Evolutionary conservation across 331 rosid species (phyloP), one percentile per base, ranked within the genome.

Genomic region (Erythrophleum ivorense): DNA sequence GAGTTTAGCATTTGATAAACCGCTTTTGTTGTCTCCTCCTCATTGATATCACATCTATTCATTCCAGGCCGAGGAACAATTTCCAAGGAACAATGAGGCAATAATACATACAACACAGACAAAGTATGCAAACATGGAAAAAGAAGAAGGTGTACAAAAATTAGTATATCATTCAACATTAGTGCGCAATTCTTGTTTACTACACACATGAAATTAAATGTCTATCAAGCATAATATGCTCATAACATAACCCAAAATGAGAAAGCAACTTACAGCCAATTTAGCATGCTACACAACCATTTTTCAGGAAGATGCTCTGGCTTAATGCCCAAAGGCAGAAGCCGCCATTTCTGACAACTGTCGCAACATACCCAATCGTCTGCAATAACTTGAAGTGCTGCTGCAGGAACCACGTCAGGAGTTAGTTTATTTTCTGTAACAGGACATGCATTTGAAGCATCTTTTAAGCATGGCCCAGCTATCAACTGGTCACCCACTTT

Each of bases 231-330:
- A 74, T 64, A 82, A 80, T 69, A 75, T 34, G 12, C 72, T 57
- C 33, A 62, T 16, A 24, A 80, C 84, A 81, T 52, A 83, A 43
- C 59, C 79, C 71, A 45, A 75, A n/a, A 79, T 81, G 78, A 84
- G 75, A 59, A 83, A 73, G 85, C 77, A 87, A 89, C 97, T 92
- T 89, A 91, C 95, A 92, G 97, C 97, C 95, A 92, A 88, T 88
- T 48, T 49, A 86, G 89, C 95, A 92, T 91, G 86, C 91, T 81
- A 80, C 97, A 92, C 87, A 83, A 74, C 97, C 97, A 92, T 73
- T 91, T 87, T 58, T 91, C 90, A 19, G 97, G 97, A 74, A 92
- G 95, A 38, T 87, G 75, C 21, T 89, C 90, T 14, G 89, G 90
- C 81, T 88, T 89, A 46, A 66, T 80, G 43, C 88, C 89, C 45